Evolutionary conservation across 2,329 filamentous ascomycete genomes (phyloP).

Genomic region (Neoarthrinium moseri): DNA sequence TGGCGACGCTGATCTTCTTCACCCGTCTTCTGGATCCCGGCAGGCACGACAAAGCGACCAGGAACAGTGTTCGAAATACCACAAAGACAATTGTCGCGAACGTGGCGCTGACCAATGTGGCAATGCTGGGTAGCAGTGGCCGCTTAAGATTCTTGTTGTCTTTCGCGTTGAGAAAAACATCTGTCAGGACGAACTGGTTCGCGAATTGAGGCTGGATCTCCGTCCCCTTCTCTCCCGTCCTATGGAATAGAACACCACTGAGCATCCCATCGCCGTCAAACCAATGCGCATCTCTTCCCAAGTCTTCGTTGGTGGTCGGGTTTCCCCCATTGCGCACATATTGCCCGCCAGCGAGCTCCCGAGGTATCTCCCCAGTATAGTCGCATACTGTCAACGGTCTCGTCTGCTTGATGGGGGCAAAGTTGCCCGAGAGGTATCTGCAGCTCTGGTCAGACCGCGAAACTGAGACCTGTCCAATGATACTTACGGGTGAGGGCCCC

Average conservation of each 20-base stretch:
- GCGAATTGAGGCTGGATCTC: conserved; percentile 61
- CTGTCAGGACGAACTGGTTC: conserved; percentile 68
- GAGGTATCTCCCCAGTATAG: conserved; percentile 58
- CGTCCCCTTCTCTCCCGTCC: conserved; percentile 30
- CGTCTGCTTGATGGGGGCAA: conserved; percentile 61
- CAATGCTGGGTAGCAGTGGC: conserved; percentile 66
- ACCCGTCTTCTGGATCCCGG: conserved; percentile 56
- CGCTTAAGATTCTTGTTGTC: conserved; percentile 43
- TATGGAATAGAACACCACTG: conserved; percentile 61
- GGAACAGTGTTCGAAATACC: conserved; percentile 55
- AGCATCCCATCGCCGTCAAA: conserved; percentile 78
- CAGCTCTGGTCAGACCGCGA: conserved; percentile 3
- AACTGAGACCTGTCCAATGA: too few species aligned
- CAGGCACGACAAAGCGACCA: conserved; percentile 57
- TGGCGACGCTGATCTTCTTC: conserved; percentile 69
- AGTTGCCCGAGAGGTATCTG: conserved; percentile 66
- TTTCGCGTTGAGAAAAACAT: conserved; percentile 57
- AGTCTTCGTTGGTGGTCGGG: conserved; percentile 59
- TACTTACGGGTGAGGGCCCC: conserved; percentile 25
- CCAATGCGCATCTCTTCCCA: conserved; percentile 66
- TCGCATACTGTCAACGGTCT: conserved; percentile 55
- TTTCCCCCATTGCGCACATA: conserved; percentile 74
- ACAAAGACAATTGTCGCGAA: conserved; percentile 47
- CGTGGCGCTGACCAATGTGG: conserved; percentile 61
- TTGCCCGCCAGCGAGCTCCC: conserved; percentile 66